phyloP scores from a whole-genome alignment of 441 rosid species.

The Corymbia calophylla region DNA sequence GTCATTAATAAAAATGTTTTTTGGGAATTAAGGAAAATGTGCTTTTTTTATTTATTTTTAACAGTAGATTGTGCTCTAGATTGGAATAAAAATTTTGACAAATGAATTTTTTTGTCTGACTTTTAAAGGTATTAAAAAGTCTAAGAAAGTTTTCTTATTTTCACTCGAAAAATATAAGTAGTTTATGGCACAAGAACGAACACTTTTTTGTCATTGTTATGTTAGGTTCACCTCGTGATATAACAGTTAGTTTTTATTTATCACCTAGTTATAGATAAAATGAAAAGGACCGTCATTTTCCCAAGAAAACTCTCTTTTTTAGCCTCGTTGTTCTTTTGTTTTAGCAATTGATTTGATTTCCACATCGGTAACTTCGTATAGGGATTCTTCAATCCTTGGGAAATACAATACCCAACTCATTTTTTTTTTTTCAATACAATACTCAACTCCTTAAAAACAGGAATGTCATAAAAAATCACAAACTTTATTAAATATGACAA shows the following conservation, averaged over 20 bases:
- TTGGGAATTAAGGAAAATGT: neutral
- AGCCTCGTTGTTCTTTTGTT: neutral
- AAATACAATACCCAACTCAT: neutral
- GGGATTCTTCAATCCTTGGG: neutral
- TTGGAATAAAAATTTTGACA: neutral
- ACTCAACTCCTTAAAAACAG: neutral
- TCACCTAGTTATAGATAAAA: neutral
- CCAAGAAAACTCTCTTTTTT: neutral
- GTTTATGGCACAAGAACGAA: neutral
- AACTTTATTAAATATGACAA: too few relatives aligned
- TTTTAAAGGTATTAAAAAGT: neutral
- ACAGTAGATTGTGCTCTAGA: neutral
- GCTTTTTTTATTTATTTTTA: neutral
- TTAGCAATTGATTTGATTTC: neutral
- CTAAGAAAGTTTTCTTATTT: neutral
- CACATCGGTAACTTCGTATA: neutral
- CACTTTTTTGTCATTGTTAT: neutral
- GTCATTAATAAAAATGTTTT: neutral
- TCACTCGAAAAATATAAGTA: neutral
- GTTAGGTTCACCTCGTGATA: neutral
- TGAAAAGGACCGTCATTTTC: neutral
- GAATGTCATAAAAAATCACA: too few relatives aligned
- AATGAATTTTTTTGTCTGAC: neutral
- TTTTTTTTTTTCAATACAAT: neutral
- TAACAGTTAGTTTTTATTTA: neutral